Base-by-base conservation (phyloP, 495 filamentous ascomycete genomes). In the Aspergillus saccharolyticus region DNA sequence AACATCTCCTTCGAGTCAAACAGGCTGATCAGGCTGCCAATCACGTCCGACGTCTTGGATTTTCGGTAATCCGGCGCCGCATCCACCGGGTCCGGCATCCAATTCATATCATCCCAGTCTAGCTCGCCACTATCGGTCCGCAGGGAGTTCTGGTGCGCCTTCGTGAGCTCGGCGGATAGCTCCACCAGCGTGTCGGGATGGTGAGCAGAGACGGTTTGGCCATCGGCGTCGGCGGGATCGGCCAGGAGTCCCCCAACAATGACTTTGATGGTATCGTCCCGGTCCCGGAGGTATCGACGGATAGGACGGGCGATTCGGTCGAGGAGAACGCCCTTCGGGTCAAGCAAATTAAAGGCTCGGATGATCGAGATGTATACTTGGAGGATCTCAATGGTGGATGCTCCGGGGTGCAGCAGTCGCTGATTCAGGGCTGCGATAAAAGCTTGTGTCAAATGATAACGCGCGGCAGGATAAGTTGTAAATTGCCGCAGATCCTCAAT, bases 301-400 rank as follows among this genome's bases (percentile, higher is more conserved):
- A 99, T 85, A 1, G 88, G 85, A 28, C 85, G 82, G 16, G 91
- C 89, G 44, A 96, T 86, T 8, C 91, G 85, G 66, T 93, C 88
- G 9, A 99, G 78, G 6, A 97, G 80, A 4, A 97, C 94, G 17
- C 93, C 91, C 56, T 91, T 93, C 4, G 90, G 85, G 64, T 99
- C 94, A 14, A 99, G 77, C n/a, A 87, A 73, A 61, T 88, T 87
- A 61, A 99, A 95, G 0, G 89, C 87, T 46, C 89, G 85, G 55
- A 99, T 97, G 59, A 97, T 87, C 16, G 86, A 87, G 52, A 97
- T 95, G 69, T 99, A 99, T 5, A 91, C 80, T 54, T 87, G 86
- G 25, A 99, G 72, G 19, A 99, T 96, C 58, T 95, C 84, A 2
- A 89, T 81, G 0, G 94, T 99, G 42, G 91, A 91, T 39, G 90